Base-by-base conservation (phyloP, 2,329 filamentous ascomycete species). In the Penicillium griseofulvum region DNA sequence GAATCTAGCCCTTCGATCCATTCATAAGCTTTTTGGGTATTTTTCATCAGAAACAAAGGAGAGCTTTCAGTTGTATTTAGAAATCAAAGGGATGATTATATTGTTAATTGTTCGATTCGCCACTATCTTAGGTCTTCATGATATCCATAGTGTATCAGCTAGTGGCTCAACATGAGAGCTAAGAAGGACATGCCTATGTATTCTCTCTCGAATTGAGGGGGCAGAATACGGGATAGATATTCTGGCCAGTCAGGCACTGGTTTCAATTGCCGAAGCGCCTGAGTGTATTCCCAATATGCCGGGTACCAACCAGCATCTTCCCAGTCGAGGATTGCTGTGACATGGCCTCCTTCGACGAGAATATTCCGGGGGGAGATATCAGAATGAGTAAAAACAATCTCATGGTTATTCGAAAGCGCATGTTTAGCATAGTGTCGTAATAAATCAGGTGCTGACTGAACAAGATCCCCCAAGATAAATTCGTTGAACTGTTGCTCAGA, bases 401-500 rank as follows among this genome's bases (percentile, higher is more conserved):
- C 43, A 49, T 61, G 59, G 42, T 51, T 24, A 38, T 59, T 53
- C 22, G 37, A 36, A 29, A 63, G 55, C 12, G 62, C 60, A 55
- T 37, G 47, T 39, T 57, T 61, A 11, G 55, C 49, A 46, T 56
- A 62, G 49, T 61, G 56, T 41, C 47, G 52, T 5, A 61, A 31
- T n/a, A 60, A 2, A 24, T 56, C 57, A 2, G 58, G 60, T 12
- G 42, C 47, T 36, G 41, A 24, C 8, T 31, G 41, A 2, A 58
- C 33, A 14, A 63, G 52, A 52, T 58, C 57, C 17, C 45, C 52
- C 10, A 63, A 22, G 12, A 64, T 60, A 48, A 59, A 64, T 19
- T 64, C 49, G 45, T 61, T 64, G 49, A 64, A 63, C 16, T 59
- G 19, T 48, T 52, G 38, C 41, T 64, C 63, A 22, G 57, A 43